Evolutionary conservation across 345 rosid genomes (phyloP).

Genomic region (Eucalyptus cladocalyx): DNA sequence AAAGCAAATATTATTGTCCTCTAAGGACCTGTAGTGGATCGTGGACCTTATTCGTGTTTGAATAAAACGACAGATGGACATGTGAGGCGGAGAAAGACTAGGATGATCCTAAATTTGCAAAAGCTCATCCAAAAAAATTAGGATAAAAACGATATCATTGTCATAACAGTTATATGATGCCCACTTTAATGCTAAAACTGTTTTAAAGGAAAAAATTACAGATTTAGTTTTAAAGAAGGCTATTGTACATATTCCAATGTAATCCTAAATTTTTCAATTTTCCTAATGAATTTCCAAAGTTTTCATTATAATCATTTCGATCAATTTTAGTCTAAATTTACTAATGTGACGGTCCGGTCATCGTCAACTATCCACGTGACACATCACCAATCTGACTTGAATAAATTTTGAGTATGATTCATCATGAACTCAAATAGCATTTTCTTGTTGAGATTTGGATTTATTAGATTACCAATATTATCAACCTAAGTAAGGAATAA

Average conservation of each 20-base stretch:
- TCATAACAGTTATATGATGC: fast-evolving
- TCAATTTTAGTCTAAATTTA: no score
- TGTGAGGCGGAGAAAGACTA: background rate
- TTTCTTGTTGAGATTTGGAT: background rate
- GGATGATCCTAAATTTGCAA: background rate
- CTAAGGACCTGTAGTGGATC: background rate
- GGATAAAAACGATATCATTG: fast-evolving
- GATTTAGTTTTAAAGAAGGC: fast-evolving
- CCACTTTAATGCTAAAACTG: no score
- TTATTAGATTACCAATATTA: no score
- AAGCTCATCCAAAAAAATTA: background rate
- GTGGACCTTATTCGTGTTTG: background rate
- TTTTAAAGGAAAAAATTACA: no score
- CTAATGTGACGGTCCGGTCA: fast-evolving
- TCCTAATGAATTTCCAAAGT: no score
- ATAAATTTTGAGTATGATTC: background rate
- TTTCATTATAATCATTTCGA: fast-evolving
- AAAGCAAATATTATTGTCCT: background rate
- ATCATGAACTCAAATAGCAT: background rate
- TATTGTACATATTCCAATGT: no score
- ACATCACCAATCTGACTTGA: fast-evolving
- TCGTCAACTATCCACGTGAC: fast-evolving
- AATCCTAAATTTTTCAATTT: no score
- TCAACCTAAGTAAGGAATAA: fast-evolving
- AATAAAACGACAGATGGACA: background rate